Percentiles rank a stretch among this genome's conserved stretches.
These are phyloP conservation scores for Hypseocharis bilobata DNA, from an alignment of 441 rosid genomes.

Conservation along the genomic window DNA sequence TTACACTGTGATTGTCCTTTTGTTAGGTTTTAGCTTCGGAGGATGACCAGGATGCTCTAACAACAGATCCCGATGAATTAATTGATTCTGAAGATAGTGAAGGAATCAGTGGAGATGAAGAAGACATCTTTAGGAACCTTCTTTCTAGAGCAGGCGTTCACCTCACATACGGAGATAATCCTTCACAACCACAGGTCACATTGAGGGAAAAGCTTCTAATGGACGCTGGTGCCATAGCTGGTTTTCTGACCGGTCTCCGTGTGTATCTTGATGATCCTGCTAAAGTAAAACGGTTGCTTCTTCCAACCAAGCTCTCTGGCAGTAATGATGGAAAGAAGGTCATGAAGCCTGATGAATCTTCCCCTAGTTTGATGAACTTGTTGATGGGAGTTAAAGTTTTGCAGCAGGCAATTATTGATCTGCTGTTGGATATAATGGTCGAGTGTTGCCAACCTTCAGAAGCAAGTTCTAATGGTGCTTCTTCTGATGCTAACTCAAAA, in stretches of 20 bases:
- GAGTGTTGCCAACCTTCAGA: conserved; percentile 97
- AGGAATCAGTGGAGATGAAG: conserved; percentile 92
- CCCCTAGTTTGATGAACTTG: conserved; percentile 96
- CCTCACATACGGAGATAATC: conserved; percentile 81
- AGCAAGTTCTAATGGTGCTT: conserved; percentile 50
- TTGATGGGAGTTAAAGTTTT: conserved; percentile 96
- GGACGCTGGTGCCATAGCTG: conserved; percentile 99
- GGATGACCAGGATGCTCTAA: conserved; percentile 94
- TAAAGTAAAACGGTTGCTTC: conserved; percentile 91
- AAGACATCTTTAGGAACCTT: conserved; percentile 81
- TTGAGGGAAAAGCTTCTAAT: conserved; percentile 89
- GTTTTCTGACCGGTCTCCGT: conserved; percentile 91
- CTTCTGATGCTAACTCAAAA: conserved; percentile 48
- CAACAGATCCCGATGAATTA: conserved; percentile 96
- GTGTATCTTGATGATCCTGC: conserved; percentile 94
- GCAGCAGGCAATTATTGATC: conserved; percentile 96
- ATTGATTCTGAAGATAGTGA: conserved; percentile 96
- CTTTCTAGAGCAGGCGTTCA: conserved; percentile 96
- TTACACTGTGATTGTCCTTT: conserved; percentile 16
- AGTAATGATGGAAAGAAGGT: conserved; percentile 64
- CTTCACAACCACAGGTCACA: conserved; percentile 87
- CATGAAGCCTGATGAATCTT: conserved; percentile 60
- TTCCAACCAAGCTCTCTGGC: conserved; percentile 77
- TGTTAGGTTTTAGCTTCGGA: conserved; percentile 84
- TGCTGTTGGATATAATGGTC: conserved; percentile 94